Conservation (phyloP, 805 yeast genomes). For the Pichia insulana region DNA sequence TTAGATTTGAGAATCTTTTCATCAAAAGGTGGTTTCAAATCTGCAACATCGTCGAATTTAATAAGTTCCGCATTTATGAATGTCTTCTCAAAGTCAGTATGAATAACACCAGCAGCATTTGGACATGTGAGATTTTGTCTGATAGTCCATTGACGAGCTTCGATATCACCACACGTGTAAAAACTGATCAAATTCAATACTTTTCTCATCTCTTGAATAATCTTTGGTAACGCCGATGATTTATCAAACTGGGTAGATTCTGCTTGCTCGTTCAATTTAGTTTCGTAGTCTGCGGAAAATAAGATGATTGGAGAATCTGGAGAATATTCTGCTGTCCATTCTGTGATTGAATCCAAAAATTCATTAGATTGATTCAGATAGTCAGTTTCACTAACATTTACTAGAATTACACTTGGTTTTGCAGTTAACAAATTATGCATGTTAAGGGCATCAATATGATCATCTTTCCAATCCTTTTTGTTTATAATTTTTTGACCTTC, state of each 20-base stretch:
- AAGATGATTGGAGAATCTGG: conserved; percentile 50
- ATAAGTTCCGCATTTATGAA: conserved; percentile 91
- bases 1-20: conserved; percentile 77
- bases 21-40: conserved; percentile 50
- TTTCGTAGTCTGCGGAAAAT: conserved; percentile 28
- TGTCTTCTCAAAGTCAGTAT: conserved; percentile 89
- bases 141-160: conserved; percentile 97
- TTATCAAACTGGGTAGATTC: conserved; percentile 31
- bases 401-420: conserved; percentile 87
- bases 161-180: conserved; percentile 94
- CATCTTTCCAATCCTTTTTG: conserved; percentile 68
- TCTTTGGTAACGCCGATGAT: conserved; percentile 74
- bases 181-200: conserved; percentile 82
- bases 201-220: conserved; percentile 79
- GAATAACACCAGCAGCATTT: conserved; percentile 98
- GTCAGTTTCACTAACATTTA: conserved; percentile 85
- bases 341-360: conserved; percentile 69
- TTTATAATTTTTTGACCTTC: conserved; percentile 84
- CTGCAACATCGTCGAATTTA: conserved; percentile 72
- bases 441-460: conserved; percentile 89
- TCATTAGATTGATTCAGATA: conserved; percentile 84
- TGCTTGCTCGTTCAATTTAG: conserved; percentile 14
- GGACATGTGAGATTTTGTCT: conserved; percentile 91
- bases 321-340: conserved; percentile 84
- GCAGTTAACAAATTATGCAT: conserved; percentile 82